Base-by-base conservation (phyloP, 345 rosid species). In the Carallia pectinifolia region DNA sequence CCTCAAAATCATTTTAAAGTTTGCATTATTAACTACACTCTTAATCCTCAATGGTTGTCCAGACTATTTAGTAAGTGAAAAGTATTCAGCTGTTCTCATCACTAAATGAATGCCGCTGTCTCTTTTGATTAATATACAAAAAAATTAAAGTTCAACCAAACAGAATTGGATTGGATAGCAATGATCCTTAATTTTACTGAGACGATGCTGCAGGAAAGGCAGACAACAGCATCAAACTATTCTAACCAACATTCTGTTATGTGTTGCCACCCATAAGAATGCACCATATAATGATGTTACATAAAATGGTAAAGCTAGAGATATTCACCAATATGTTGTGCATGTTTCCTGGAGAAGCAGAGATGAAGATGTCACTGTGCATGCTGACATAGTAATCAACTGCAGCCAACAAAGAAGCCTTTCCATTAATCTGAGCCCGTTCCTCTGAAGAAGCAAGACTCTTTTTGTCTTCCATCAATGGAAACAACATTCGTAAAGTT, bases 271-370 rank as follows among this genome's bases (percentile, higher is more conserved):
- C 48, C 30, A 54, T 4, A 4, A 54, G 10, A 27, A 6, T 54
- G 58, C 58, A 54, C 30, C 30, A 7, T n/a, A 54, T 5, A 2
- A 54, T 3, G 10, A 53, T 18, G 13, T 40, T 10, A 64, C 52
- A 17, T 48, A 15, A 55, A 54, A 30, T 0, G 19, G 27, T 10
- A 12, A 1, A 15, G 53, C 3, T 23, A 66, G 47, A 9, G 75
- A 30, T 48, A 77, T 88, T 84, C 71, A 90, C 99, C 74, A 92
- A 65, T 31, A 97, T 97, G 58, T 95, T 90, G 83, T 95, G 99
- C 98, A 95, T 95, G 69, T 92, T 95, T 66, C 98, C 98, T 16
- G 92, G 98, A 64, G 98, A 95, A 62, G 99, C 97, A 4, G 99
- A 92, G 75, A 95, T 78, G 83, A 95, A 95, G 65, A 95, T 81